Base-by-base conservation (phyloP, 1,284 basidiomycete species). In the Ceratobasidium sp. region DNA sequence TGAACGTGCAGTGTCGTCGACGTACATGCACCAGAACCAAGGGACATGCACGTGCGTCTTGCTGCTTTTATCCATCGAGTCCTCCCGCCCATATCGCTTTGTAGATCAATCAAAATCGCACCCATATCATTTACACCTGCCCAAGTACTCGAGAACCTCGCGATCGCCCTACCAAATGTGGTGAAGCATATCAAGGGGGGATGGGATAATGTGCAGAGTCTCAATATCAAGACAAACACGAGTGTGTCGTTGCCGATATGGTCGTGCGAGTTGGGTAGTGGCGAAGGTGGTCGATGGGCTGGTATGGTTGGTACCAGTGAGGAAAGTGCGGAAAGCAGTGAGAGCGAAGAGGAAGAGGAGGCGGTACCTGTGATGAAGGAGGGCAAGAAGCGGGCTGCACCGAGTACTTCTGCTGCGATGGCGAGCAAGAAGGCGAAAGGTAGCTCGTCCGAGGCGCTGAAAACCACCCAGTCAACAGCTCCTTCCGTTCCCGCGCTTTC, bases 11-110 rank as follows among this genome's bases (percentile, higher is more conserved):
- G 90, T 99, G 75, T 89, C 89, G 6, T 93, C 93, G 16, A 97
- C 97, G 0, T 97, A 96, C 81, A 94, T 96, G 89, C 90, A 95
- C 79, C 93, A 94, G 81, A 93, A 94, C 73, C 90, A 88, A 75
- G 96, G 96, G 18, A 96, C 93, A 3, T 93, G 91, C 85, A 88
- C 89, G 93, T 94, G 82, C 70, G 92, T 88, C 16, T 34, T 57
- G 69, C 36, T 32, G 30, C 45, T 69, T n/a, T 48, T n/a, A 2
- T 58, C 39, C 46, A n/a, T 41, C 48, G 53, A 61, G 36, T 39
- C 10, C 1, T 30, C 18, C n/a, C 18, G 48, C 48, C 48, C 5
- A 12, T 32, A 58, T 10, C 55, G 21, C 72, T 52, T 41, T 43
- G 1, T 76, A 96, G 93, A 48, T 90, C 95, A 14, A 86, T 98